Evolutionary conservation across 1,284 basidiomycete genomes (phyloP).

Genomic region (Cutaneotrichosporon curvatum): DNA sequence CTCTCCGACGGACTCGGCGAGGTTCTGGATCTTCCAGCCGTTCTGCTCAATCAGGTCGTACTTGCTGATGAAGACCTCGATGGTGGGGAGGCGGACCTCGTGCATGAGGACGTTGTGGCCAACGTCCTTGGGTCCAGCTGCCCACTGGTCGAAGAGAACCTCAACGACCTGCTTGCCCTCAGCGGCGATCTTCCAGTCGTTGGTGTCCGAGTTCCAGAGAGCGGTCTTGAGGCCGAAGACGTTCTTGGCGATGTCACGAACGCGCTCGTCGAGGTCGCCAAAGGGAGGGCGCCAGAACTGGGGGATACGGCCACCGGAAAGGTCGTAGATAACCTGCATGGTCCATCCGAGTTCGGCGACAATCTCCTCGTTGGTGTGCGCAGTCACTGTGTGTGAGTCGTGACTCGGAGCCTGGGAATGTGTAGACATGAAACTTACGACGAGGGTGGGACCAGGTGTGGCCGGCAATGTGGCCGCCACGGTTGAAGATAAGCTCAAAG

Average conservation of each 20-base stretch:
- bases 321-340: constrained; percentile 43
- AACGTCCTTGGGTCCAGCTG: constrained; percentile 56
- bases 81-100: constrained; percentile 60
- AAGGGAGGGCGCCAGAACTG: constrained; percentile 47
- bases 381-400: too few relatives aligned
- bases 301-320: constrained; percentile 40
- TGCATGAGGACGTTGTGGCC: constrained; percentile 79
- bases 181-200: constrained; percentile 35
- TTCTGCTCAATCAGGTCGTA: constrained; percentile 59
- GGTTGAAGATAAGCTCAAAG: constrained; percentile 20
- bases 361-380: constrained; percentile 47
- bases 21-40: constrained; percentile 60
- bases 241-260: constrained; percentile 49
- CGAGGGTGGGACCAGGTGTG: constrained; percentile 52
- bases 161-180: constrained; percentile 1
- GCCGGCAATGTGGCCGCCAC: constrained; percentile 43
- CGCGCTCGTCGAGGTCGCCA: constrained; percentile 51
- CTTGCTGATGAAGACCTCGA: constrained; percentile 61
- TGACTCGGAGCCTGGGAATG: too few relatives aligned
- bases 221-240: constrained; percentile 46
- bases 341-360: constrained; percentile 52
- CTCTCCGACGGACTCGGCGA: constrained; percentile 51
- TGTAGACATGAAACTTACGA: too few relatives aligned
- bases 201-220: constrained; percentile 44
- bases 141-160: constrained; percentile 9